Evolutionary conservation across 495 filamentous ascomycete species (phyloP).

Genomic region (Aspergillus baeticus): DNA sequence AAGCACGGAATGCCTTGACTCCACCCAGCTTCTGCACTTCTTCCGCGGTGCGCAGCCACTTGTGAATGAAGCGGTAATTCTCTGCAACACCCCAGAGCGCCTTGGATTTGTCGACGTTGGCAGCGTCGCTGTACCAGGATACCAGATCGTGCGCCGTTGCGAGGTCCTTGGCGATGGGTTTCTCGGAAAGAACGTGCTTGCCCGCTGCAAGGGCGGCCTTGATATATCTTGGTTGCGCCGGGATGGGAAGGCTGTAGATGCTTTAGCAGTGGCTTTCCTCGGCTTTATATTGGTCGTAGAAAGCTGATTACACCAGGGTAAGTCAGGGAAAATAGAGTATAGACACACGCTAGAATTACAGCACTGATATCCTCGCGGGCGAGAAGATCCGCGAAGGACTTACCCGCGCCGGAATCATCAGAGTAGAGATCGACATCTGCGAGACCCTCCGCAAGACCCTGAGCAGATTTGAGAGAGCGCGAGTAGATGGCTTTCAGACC

Average conservation of each 20-base stretch:
- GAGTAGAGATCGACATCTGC: slow-evolving; percentile 54
- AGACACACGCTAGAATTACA: slow-evolving; percentile 62
- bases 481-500: slow-evolving; percentile 62
- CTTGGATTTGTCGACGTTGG: slow-evolving; percentile 44
- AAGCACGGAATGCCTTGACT: slow-evolving; percentile 62
- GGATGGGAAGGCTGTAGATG: slow-evolving; percentile 35
- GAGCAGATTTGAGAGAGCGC: slow-evolving; percentile 52
- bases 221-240: slow-evolving; percentile 40
- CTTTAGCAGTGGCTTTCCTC: not conserved
- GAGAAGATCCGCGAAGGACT: slow-evolving; percentile 59
- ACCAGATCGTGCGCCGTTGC: slow-evolving; percentile 60
- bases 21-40: slow-evolving; percentile 60
- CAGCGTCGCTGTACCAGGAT: slow-evolving; percentile 56
- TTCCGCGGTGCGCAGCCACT: slow-evolving; percentile 54
- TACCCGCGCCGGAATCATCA: slow-evolving; percentile 56
- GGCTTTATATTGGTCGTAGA: too few species aligned
- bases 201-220: slow-evolving; percentile 56
- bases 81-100: slow-evolving; percentile 68
- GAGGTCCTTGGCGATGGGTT: slow-evolving; percentile 72
- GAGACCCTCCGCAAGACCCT: slow-evolving; percentile 36
- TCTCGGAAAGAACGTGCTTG: slow-evolving; percentile 84
- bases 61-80: slow-evolving; percentile 68
- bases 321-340: not conserved
- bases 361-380: slow-evolving; percentile 62
- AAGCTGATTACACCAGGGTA: not conserved